Conservation (phyloP, 768 basidiomycete species). For the Trametes villosa region DNA sequence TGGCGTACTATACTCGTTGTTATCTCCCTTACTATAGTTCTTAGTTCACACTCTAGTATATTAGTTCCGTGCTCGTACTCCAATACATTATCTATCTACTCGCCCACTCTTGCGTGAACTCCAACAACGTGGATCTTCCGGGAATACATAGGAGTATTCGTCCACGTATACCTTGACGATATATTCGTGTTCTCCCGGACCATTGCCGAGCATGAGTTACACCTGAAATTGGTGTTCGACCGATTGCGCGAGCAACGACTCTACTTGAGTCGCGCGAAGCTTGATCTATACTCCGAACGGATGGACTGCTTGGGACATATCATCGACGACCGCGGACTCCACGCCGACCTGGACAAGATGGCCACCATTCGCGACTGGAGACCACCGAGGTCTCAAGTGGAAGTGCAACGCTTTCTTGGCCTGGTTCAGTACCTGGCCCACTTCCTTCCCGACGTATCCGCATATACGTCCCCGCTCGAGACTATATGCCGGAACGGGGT, state of each 20-base stretch:
- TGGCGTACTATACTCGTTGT: too few relatives aligned
- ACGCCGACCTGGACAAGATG: slow-evolving; percentile 44
- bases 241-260: slow-evolving; percentile 34
- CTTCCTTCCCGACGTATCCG: slow-evolving; percentile 41
- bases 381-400: slow-evolving; percentile 37
- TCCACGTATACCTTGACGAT: slow-evolving; percentile 51
- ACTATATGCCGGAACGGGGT: slow-evolving; percentile 34
- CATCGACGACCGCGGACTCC: slow-evolving; percentile 44
- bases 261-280: slow-evolving; percentile 40
- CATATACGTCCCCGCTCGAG: slow-evolving; percentile 39
- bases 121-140: slow-evolving; percentile 43
- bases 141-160: slow-evolving; percentile 40
- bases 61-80: too few relatives aligned
- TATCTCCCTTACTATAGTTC: too few relatives aligned
- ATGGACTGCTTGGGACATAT: slow-evolving; percentile 47
- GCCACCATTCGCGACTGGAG: slow-evolving; percentile 38
- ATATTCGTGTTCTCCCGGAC: slow-evolving; percentile 44
- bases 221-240: slow-evolving; percentile 39
- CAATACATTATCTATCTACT: too few relatives aligned
- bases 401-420: slow-evolving; percentile 46
- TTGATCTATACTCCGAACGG: slow-evolving; percentile 34
- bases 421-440: slow-evolving; percentile 43
- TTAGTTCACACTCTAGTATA: too few relatives aligned
- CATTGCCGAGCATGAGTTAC: slow-evolving; percentile 42
- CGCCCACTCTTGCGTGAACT: too few relatives aligned